Percentiles rank a stretch among this genome's conserved stretches.
Conservation (phyloP, 495 filamentous ascomycete species). For the Wilcoxina mikolae region DNA sequence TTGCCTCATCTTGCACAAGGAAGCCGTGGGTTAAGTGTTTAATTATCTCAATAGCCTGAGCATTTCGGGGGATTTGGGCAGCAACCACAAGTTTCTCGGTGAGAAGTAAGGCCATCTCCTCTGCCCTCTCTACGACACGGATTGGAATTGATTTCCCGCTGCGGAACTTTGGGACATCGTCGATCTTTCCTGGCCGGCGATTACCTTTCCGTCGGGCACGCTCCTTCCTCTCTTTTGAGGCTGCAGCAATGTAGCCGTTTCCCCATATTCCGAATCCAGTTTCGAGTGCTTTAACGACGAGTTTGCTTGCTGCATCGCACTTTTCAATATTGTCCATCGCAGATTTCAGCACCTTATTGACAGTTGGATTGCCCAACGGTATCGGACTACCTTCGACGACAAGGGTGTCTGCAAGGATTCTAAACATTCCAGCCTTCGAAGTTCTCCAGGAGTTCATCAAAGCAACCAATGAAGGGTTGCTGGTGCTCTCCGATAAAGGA, state of each 20-base stretch:
- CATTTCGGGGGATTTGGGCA: neutral
- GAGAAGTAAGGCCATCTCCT: slow-evolving; percentile 12
- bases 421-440: neutral
- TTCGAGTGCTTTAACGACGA: slow-evolving; percentile 15
- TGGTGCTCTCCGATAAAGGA: slow-evolving; percentile 13
- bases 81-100: slow-evolving; percentile 8
- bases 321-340: slow-evolving; percentile 12
- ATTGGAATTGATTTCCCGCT: slow-evolving; percentile 5
- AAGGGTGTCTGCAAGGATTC: neutral
- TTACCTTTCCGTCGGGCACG: slow-evolving; percentile 6
- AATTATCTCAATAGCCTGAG: slow-evolving; percentile 8
- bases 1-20: slow-evolving; percentile 9
- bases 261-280: slow-evolving; percentile 22
- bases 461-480: slow-evolving; percentile 13
- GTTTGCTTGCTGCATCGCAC: slow-evolving; percentile 3
- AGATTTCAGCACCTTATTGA: neutral
- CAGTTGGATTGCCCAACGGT: neutral
- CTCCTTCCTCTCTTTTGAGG: slow-evolving; percentile 3
- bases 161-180: neutral
- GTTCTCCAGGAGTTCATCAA: slow-evolving; percentile 11
- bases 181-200: slow-evolving; percentile 1
- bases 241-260: slow-evolving; percentile 12
- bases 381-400: neutral
- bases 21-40: slow-evolving; percentile 13
- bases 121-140: slow-evolving; percentile 14